phyloP scores from a whole-genome alignment of 345 rosid genomes.

The Eucalyptus cladocalyx region DNA sequence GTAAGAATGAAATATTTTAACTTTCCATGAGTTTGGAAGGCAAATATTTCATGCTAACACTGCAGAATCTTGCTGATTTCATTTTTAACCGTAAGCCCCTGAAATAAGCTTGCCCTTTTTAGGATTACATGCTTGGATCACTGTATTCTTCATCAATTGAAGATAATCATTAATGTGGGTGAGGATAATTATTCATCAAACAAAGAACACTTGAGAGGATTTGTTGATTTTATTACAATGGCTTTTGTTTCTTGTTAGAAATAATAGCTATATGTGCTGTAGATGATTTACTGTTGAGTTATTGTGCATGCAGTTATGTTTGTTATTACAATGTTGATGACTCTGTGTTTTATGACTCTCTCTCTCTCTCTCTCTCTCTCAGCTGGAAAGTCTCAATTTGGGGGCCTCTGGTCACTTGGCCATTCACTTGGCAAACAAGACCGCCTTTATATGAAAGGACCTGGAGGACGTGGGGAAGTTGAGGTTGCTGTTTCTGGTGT shows the following conservation, averaged over 20 bases:
- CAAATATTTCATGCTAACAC: neutral
- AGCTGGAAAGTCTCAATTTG: slow-evolving; percentile 83
- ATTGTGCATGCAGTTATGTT: neutral
- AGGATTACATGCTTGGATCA: neutral
- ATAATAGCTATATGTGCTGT: neutral
- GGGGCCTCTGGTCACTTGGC: slow-evolving; percentile 70
- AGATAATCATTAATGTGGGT: neutral
- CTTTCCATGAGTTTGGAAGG: neutral
- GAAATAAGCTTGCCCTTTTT: neutral
- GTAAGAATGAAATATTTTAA: neutral
- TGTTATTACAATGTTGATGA: neutral
- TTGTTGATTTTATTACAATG: neutral
- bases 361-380: neutral
- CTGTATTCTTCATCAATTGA: neutral
- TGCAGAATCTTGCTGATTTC: neutral
- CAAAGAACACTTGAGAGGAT: neutral
- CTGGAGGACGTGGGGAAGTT: slow-evolving; percentile 98
- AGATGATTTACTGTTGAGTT: neutral
- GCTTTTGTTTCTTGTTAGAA: neutral
- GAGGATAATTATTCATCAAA: neutral
- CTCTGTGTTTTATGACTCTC: neutral
- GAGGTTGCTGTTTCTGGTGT: slow-evolving; percentile 98
- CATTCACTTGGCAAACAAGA: slow-evolving; percentile 73
- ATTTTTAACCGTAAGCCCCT: neutral
- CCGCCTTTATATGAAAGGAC: slow-evolving; percentile 89